phyloP scores from a whole-genome alignment of 75 land plant genomes.

The Chamaecyparis obtusa region DNA sequence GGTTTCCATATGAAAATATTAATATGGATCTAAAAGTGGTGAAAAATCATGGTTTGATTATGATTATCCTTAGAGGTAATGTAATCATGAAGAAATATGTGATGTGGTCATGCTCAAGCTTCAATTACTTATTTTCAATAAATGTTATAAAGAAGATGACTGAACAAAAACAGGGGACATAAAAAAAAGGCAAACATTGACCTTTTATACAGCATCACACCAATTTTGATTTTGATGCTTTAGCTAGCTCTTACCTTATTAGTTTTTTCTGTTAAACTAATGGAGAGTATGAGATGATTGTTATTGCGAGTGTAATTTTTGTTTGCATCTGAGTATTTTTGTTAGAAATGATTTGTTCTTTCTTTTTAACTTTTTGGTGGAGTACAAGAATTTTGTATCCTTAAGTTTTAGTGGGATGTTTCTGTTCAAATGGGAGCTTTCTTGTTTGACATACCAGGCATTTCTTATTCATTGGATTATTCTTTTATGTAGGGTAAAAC shows the following conservation, averaged over 20 bases:
- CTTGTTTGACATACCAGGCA: background rate
- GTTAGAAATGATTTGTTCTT: background rate
- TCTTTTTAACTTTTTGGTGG: background rate
- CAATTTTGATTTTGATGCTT: background rate
- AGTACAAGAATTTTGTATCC: background rate
- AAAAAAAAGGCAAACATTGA: background rate
- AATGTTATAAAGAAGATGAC: background rate
- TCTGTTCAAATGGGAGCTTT: background rate
- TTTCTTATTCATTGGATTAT: background rate
- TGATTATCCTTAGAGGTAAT: background rate
- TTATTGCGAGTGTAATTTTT: background rate
- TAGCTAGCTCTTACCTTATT: background rate
- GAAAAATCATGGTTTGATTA: background rate
- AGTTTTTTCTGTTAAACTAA: background rate
- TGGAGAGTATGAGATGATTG: background rate
- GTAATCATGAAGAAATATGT: background rate
- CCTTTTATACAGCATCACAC: background rate
- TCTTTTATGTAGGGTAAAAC: conserved; percentile 56
- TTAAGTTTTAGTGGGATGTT: background rate
- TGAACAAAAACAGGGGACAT: background rate
- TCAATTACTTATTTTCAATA: background rate
- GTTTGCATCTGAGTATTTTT: background rate
- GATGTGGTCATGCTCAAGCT: background rate
- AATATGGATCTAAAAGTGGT: background rate
- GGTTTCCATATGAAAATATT: background rate